These are phyloP conservation scores for Botrytis deweyae DNA, from an alignment of 2,329 filamentous ascomycete genomes.

Conservation along the genomic window DNA sequence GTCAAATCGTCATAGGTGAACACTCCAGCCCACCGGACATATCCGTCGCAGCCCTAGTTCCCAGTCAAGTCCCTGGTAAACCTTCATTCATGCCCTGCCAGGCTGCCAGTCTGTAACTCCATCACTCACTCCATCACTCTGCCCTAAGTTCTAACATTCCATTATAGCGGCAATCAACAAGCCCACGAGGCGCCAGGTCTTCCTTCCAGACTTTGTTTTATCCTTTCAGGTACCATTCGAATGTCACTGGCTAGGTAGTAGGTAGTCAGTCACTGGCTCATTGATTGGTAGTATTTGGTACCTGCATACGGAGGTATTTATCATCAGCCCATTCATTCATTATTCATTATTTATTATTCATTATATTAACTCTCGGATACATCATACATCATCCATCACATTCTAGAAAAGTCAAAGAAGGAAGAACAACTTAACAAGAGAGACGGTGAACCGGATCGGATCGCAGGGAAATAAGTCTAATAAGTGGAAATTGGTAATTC, in stretches of 20 bases:
- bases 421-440: background rate
- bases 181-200: background rate
- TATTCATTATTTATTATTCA: background rate
- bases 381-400: background rate
- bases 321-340: background rate
- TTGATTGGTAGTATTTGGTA: background rate
- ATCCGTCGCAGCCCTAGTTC: background rate
- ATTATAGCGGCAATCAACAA: slow-evolving; percentile 1
- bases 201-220: background rate
- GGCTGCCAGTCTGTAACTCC: background rate
- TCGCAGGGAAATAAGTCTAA: background rate
- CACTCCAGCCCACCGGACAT: background rate
- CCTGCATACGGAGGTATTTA: background rate
- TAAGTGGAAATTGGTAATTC: background rate
- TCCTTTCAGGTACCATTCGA: background rate
- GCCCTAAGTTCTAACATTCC: background rate
- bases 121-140: background rate
- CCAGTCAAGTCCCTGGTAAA: background rate
- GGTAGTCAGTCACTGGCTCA: background rate
- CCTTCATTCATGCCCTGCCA: background rate
- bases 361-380: too few relatives aligned
- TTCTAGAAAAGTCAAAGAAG: background rate
- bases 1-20: too few relatives aligned
- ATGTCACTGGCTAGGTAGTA: background rate
- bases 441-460: background rate